Evolutionary conservation across 805 yeast genomes (phyloP), one percentile per base, ranked within the genome.

Genomic region (Helenozyma rhizophorensis): DNA sequence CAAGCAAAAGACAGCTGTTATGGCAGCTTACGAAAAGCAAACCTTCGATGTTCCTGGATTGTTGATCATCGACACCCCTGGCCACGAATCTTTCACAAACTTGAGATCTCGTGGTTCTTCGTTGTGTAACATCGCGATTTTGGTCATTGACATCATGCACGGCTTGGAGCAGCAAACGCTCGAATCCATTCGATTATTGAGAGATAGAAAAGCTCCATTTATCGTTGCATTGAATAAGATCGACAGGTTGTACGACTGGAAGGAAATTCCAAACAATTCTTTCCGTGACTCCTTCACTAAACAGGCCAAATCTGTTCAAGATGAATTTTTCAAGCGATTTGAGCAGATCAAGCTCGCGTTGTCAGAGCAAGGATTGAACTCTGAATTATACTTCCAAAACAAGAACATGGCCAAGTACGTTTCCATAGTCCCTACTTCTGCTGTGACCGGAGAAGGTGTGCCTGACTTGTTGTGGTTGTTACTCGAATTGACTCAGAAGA

Each of bases 401-500:
- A 84, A 83, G 63, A 93, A 90, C 69, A 68, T 90, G 75, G 68
- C 97, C 36, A 87, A 88, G 60, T 87, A 81, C 54, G 98, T 93
- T 35, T 88, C 97, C 23, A 83, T 93, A 51, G 96, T 93, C 27
- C 98, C 99, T 50, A 93, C 99, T 13, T 90, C 97, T 42, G 99
- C 99, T 35, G 94, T 89, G 27, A 89, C 97, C 10, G 99, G 99
- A 62, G 99, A 93, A 68, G 99, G 99, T 84, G 94, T 93, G 51
- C 98, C 99, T 31, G 99, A 93, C 78, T 74, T 93, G 68, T 77
- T 93, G 56, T 88, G 96, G 90, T 75, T 93, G 62, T 71, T 93
- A 56, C 74, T 93, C 51, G 97, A 93, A 65, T 76, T 93, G 53
- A 93, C 98, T 11, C 97, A 93, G 68, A 84, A 86, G 80, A 83